phyloP scores from a whole-genome alignment of 1,284 basidiomycete genomes.

The Fomitopsis betulina region DNA sequence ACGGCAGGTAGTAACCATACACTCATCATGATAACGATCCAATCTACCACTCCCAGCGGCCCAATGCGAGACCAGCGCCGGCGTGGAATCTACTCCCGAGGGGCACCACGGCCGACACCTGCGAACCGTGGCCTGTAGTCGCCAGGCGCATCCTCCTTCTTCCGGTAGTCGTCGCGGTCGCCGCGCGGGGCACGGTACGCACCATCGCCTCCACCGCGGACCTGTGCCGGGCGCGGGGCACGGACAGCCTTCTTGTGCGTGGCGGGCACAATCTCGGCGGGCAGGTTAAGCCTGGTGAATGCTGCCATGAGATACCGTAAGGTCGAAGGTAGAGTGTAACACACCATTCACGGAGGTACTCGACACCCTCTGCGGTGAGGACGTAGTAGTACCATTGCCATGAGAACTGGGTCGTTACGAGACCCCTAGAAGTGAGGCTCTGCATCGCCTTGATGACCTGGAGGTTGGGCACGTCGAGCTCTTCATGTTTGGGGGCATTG shows the following conservation, averaged over 20 bases:
- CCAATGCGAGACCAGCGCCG: slow-evolving; percentile 11
- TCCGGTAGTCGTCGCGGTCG: slow-evolving; percentile 88
- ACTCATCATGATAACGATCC: slow-evolving; percentile 18
- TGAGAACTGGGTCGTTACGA: slow-evolving; percentile 97
- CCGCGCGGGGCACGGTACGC: slow-evolving; percentile 85
- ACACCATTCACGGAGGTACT: slow-evolving; percentile 90
- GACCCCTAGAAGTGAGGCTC: slow-evolving; percentile 92
- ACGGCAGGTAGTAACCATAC: slow-evolving; percentile 19
- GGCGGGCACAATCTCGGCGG: slow-evolving; percentile 88
- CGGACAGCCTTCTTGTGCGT: slow-evolving; percentile 93
- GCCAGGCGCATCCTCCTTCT: slow-evolving; percentile 78
- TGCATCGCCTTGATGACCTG: slow-evolving; percentile 99
- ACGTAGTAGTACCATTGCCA: slow-evolving; percentile 97
- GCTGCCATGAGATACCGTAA: background rate
- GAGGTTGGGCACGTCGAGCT: slow-evolving; percentile 95
- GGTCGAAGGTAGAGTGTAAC: slow-evolving; percentile 23
- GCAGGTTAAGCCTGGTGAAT: slow-evolving; percentile 77
- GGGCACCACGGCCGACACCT: slow-evolving; percentile 84
- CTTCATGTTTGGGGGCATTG: slow-evolving; percentile 96
- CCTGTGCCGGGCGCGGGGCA: slow-evolving; percentile 65
- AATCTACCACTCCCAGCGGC: slow-evolving; percentile 18
- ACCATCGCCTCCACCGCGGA: slow-evolving; percentile 64
- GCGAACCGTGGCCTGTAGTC: slow-evolving; percentile 83
- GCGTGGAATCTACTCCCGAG: slow-evolving; percentile 42
- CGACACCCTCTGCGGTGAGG: slow-evolving; percentile 91